A percentile compares a stretch with the other conserved stretches of the same genome.
These are phyloP conservation scores for Aquilaria agallochum DNA, from an alignment of 441 rosid species.

Conservation along the genomic window DNA sequence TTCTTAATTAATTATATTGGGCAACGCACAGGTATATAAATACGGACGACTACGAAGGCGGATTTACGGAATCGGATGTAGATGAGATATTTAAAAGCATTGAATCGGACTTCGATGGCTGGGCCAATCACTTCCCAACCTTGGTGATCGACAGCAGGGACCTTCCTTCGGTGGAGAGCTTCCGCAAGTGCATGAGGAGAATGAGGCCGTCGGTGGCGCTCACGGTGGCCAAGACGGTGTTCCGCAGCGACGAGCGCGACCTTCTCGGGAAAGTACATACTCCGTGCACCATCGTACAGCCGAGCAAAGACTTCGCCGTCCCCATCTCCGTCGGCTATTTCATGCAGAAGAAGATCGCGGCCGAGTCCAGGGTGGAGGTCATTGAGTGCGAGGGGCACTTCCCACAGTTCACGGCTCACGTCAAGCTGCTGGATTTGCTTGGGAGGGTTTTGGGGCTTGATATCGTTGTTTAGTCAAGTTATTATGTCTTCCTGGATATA, in stretches of 20 bases:
- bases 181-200: constrained; percentile 27
- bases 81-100: constrained; percentile 40
- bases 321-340: constrained; percentile 62
- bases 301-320: constrained; percentile 43
- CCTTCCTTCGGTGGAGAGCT: constrained; percentile 27
- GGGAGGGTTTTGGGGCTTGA: constrained; percentile 24
- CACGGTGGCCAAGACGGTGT: constrained; percentile 56
- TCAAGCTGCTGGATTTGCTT: constrained; percentile 38
- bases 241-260: constrained; percentile 59
- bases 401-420: constrained; percentile 64
- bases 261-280: constrained; percentile 40
- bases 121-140: constrained; percentile 46
- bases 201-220: constrained; percentile 64
- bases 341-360: constrained; percentile 58
- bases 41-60: constrained; percentile 59
- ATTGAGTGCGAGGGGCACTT: constrained; percentile 55
- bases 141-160: constrained; percentile 41
- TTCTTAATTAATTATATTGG: background rate
- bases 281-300: constrained; percentile 68
- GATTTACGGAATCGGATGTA: constrained; percentile 38
- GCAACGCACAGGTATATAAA: constrained; percentile 44
- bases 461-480: background rate
- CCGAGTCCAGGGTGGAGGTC: constrained; percentile 44
- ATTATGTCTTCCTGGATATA: too few relatives aligned
- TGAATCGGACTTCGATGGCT: constrained; percentile 40